Base-by-base conservation (phyloP, 345 rosid species). In the Streptanthus diversifolius region DNA sequence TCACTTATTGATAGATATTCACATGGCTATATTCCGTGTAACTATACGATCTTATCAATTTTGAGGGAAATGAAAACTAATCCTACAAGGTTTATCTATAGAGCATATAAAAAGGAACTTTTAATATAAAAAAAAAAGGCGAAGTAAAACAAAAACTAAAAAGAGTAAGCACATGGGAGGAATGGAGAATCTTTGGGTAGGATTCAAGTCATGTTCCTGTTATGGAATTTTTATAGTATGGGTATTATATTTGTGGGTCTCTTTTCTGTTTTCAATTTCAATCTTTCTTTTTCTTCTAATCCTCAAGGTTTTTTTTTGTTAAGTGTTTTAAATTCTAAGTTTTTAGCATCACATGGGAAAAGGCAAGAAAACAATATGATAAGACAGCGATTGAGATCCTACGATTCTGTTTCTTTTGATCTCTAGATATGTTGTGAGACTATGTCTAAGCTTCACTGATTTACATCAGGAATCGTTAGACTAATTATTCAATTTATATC, bases 181-280 rank as follows among this genome's bases (percentile, higher is more conserved):
- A 60, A 51, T 67, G 68, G 69, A 49, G 40, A 53, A 61, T 60
- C 58, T 75, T 75, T 43, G 70, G 79, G 61, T 53, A 63, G 52
- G 51, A 68, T 63, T 70, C 49, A 70, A 76, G 53, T 53, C 70
- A 69, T 76, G 79, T 76, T 69, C 60, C 65, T 68, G 40, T 63
- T 33, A 69, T 36, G 59, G 41, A 37, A 63, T 53, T 75, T 29
- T 62, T 35, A 62, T 75, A 63, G 70, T 44, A 62, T 76, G 75
- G 75, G 70, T 37, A 33, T 60, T 6, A 41, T 61, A 43, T 68
- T 27, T 61, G 75, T 75, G 66, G 58, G 66, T 35, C 71, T 56
- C 33, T 51, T 27, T n/a, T 21, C 13, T 61, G 48, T 41, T 52
- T 43, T 69, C 15, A 52, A 13, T 61, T 39, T 9, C 18, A 13